phyloP scores from a whole-genome alignment of 2,329 filamentous ascomycete genomes.

The Alternaria gansuensis region DNA sequence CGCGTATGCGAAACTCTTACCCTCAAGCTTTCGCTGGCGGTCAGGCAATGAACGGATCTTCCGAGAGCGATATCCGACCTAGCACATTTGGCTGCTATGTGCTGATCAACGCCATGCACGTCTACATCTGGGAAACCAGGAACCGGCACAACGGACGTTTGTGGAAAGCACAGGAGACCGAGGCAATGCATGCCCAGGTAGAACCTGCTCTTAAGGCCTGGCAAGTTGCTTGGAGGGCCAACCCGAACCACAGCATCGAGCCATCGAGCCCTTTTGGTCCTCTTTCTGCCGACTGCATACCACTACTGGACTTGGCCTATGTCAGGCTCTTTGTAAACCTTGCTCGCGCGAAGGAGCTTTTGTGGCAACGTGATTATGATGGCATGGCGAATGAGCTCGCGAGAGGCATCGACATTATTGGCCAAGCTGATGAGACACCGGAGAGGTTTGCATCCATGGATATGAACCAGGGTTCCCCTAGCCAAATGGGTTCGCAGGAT shows the following conservation, averaged over 20 bases:
- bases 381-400: slow-evolving; percentile 88
- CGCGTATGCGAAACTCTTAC: slow-evolving; percentile 49
- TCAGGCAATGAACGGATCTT: slow-evolving; percentile 59
- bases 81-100: slow-evolving; percentile 93
- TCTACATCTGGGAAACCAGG: slow-evolving; percentile 97
- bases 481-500: slow-evolving; percentile 36
- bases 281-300: slow-evolving; percentile 88
- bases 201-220: slow-evolving; percentile 93
- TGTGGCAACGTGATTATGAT: slow-evolving; percentile 94
- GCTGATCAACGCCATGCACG: slow-evolving; percentile 92
- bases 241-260: slow-evolving; percentile 83
- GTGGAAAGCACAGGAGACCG: slow-evolving; percentile 91
- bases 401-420: slow-evolving; percentile 76
- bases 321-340: slow-evolving; percentile 92
- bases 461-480: slow-evolving; percentile 39
- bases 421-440: slow-evolving; percentile 73
- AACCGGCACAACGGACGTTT: slow-evolving; percentile 86
- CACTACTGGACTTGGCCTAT: slow-evolving; percentile 89
- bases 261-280: slow-evolving; percentile 87
- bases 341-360: slow-evolving; percentile 88
- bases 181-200: slow-evolving; percentile 95
- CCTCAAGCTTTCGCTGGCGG: slow-evolving; percentile 61
- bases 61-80: slow-evolving; percentile 73
- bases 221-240: slow-evolving; percentile 90
- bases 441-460: slow-evolving; percentile 50